These are phyloP conservation scores for Volvox carteri DNA, from an alignment of 163 green algal species.

Conservation along the genomic window DNA sequence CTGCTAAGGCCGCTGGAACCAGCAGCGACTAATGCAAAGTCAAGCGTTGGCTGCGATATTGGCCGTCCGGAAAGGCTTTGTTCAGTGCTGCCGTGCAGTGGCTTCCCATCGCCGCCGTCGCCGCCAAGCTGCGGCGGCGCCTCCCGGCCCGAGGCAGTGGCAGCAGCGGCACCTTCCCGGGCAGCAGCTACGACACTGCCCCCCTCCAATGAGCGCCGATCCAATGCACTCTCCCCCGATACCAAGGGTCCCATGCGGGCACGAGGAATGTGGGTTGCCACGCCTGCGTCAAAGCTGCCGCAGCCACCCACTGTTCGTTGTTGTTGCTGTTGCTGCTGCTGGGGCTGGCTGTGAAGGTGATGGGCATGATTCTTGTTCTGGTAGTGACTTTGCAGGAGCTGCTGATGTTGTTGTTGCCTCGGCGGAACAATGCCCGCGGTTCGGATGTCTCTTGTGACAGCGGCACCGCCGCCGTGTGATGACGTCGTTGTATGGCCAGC, in stretches of 20 bases:
- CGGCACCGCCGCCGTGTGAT: not conserved
- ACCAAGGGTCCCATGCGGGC: not conserved
- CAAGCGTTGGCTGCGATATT: not conserved
- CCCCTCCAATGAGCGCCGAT: not conserved
- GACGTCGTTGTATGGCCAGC: not conserved
- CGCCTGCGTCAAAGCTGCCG: not conserved
- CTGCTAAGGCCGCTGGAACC: not conserved
- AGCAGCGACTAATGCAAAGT: not conserved
- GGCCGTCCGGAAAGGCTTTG: not conserved
- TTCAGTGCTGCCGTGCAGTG: not conserved
- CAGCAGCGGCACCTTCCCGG: too few relatives aligned
- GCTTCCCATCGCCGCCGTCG: too few relatives aligned
- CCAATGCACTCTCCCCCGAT: not conserved
- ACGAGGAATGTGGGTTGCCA: not conserved
- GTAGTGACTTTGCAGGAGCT: not conserved
- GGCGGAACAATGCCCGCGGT: not conserved
- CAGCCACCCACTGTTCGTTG: not conserved
- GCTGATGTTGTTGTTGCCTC: not conserved
- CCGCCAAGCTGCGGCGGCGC: not conserved
- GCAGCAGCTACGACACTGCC: not conserved
- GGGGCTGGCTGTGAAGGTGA: too few relatives aligned
- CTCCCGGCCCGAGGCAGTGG: not conserved
- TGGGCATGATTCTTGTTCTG: too few relatives aligned
- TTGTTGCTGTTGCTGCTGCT: not conserved
- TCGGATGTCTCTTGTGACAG: not conserved